Percentiles rank a stretch among this genome's conserved stretches.
Evolutionary conservation across 352 stramenopile species (phyloP).

Genomic region (Pythium biforme): DNA sequence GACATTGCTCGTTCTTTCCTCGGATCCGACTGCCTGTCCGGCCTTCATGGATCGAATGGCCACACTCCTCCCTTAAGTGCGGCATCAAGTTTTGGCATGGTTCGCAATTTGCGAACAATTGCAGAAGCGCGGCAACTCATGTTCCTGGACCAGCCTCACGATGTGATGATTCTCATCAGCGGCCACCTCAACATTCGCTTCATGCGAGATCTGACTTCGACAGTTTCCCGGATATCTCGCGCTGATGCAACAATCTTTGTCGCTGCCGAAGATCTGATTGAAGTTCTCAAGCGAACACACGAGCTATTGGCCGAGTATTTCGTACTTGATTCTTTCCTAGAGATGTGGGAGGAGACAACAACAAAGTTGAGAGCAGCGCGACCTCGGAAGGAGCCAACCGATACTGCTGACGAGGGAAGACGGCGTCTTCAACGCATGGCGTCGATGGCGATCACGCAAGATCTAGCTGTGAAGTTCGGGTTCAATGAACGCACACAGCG

Average conservation of each 20-base stretch:
- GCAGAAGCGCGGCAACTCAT: conserved; percentile 31
- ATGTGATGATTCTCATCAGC: conserved; percentile 56
- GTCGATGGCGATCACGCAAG: conserved; percentile 16
- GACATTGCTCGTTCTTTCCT: conserved; percentile 22
- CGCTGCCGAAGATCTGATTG: conserved; percentile 26
- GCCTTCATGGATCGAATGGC: neutral
- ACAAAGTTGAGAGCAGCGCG: neutral
- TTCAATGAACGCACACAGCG: conserved; percentile 20
- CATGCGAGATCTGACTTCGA: conserved; percentile 55
- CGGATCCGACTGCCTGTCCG: conserved; percentile 5
- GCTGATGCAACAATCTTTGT: conserved; percentile 53
- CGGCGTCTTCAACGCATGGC: conserved; percentile 5
- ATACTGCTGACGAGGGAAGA: neutral
- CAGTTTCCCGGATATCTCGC: conserved; percentile 51
- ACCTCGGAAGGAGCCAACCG: neutral
- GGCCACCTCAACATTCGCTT: conserved; percentile 51
- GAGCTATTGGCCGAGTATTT: conserved; percentile 4
- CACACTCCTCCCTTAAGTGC: conserved; percentile 12
- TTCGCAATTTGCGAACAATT: conserved; percentile 8
- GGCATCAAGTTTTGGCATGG: neutral
- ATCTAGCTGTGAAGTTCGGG: conserved; percentile 20
- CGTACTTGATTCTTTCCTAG: conserved; percentile 13
- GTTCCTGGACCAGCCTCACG: conserved; percentile 58
- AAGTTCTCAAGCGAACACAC: conserved; percentile 12
- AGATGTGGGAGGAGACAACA: conserved; percentile 14